phyloP scores from a whole-genome alignment of 768 basidiomycete species.

The Russula lepida region DNA sequence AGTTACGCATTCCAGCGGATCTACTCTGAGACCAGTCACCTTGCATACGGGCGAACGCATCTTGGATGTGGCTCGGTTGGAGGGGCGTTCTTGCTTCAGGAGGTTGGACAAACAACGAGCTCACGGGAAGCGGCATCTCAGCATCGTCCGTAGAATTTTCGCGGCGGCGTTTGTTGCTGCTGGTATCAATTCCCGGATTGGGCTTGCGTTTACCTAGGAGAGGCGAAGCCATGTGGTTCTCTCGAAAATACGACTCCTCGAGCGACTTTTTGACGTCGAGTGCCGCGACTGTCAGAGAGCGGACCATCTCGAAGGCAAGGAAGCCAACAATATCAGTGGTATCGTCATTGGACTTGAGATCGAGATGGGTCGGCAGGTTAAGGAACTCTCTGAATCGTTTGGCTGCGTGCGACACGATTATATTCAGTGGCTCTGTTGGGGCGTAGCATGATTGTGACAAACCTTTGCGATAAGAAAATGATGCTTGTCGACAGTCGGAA shows the following conservation, averaged over 20 bases:
- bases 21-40: slow-evolving; percentile 73
- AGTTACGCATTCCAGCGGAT: slow-evolving; percentile 82
- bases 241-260: slow-evolving; percentile 61
- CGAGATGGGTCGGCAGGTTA: slow-evolving; percentile 77
- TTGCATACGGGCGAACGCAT: slow-evolving; percentile 88
- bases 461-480: slow-evolving; percentile 97
- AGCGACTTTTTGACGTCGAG: slow-evolving; percentile 74
- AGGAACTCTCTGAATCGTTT: slow-evolving; percentile 95
- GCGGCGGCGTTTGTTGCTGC: slow-evolving; percentile 40
- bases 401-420: slow-evolving; percentile 42
- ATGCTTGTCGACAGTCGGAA: slow-evolving; percentile 92
- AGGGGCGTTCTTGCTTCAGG: slow-evolving; percentile 73
- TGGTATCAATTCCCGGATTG: slow-evolving; percentile 27
- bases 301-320: slow-evolving; percentile 94
- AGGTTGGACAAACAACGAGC: slow-evolving; percentile 72
- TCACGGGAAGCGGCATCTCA: slow-evolving; percentile 58
- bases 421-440: not conserved
- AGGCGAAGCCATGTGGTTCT: slow-evolving; percentile 53
- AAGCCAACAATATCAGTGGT: slow-evolving; percentile 96
- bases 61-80: slow-evolving; percentile 79
- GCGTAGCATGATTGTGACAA: slow-evolving; percentile 16
- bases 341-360: slow-evolving; percentile 87
- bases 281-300: slow-evolving; percentile 83
- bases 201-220: slow-evolving; percentile 65
- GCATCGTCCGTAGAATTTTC: slow-evolving; percentile 49